These are phyloP conservation scores for Stellera chamaejasme DNA, from an alignment of 345 rosid genomes.

Conservation along the genomic window DNA sequence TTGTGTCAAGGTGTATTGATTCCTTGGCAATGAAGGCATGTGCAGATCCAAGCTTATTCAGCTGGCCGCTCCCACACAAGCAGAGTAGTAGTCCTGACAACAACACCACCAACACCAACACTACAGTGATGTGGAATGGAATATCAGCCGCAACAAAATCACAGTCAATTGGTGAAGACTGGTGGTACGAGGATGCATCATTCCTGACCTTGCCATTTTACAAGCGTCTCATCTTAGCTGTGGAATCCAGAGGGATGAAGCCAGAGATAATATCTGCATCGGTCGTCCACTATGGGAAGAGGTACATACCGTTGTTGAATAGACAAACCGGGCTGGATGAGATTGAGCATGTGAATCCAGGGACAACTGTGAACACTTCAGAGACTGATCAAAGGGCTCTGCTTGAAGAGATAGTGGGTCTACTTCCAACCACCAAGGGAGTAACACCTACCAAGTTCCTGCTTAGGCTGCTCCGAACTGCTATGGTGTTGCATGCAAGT, in stretches of 20 bases:
- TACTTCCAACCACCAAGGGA: slow-evolving; percentile 54
- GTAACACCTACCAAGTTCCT: slow-evolving; percentile 53
- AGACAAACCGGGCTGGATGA: slow-evolving; percentile 36
- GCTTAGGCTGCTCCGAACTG: slow-evolving; percentile 52
- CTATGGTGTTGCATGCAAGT: slow-evolving; percentile 46
- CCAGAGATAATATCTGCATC: slow-evolving; percentile 46
- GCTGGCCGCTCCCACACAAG: slow-evolving; percentile 35
- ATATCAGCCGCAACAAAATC: slow-evolving; percentile 36
- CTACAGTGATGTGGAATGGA: slow-evolving; percentile 47
- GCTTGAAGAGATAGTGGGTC: slow-evolving; percentile 50
- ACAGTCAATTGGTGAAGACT: slow-evolving; percentile 49
- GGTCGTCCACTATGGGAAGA: slow-evolving; percentile 44
- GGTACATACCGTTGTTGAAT: slow-evolving; percentile 46
- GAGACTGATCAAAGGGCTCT: slow-evolving; percentile 44
- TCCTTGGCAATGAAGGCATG: slow-evolving; percentile 65
- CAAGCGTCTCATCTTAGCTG: slow-evolving; percentile 42
- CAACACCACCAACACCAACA: background rate
- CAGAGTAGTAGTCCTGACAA: slow-evolving; percentile 24
- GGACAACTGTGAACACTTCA: slow-evolving; percentile 18
- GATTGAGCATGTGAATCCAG: slow-evolving; percentile 17
- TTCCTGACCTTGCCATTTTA: slow-evolving; percentile 40
- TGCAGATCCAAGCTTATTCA: slow-evolving; percentile 50
- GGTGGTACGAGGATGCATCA: slow-evolving; percentile 72
- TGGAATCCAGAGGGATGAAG: slow-evolving; percentile 45
- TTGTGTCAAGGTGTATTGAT: slow-evolving; percentile 65